Conservation (phyloP, 805 yeast species). For the Metschnikowia orientalis region DNA sequence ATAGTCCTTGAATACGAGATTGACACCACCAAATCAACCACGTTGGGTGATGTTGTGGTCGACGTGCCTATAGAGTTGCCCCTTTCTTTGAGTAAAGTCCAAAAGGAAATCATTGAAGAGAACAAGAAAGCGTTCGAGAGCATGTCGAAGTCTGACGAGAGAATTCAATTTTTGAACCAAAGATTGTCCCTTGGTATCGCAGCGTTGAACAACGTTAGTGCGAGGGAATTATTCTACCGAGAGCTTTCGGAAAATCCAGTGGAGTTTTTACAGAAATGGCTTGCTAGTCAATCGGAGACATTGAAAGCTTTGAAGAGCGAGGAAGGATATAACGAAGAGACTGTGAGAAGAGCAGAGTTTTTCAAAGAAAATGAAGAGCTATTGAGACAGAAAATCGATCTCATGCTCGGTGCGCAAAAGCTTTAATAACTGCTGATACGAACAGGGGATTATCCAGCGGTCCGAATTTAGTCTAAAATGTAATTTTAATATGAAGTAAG, state of each 20-base stretch:
- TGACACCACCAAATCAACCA: conserved; percentile 70
- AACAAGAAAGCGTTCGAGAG: conserved; percentile 39
- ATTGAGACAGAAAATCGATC: conserved; percentile 72
- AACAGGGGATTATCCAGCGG: too few species aligned
- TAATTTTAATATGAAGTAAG: too few species aligned
- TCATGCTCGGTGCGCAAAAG: conserved; percentile 53
- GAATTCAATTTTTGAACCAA: conserved; percentile 38
- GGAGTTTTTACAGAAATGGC: conserved; percentile 65
- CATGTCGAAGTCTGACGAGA: conserved; percentile 41
- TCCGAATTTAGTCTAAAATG: too few species aligned
- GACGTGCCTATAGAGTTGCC: conserved; percentile 57
- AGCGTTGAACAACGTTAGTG: conserved; percentile 49
- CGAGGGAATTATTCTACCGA: conserved; percentile 74
- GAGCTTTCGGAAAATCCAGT: conserved; percentile 75
- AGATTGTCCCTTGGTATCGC: conserved; percentile 48
- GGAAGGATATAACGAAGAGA: conserved; percentile 83
- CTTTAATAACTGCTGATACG: too few species aligned
- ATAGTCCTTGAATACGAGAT: conserved; percentile 70
- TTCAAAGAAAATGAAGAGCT: conserved; percentile 63
- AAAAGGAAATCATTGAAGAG: conserved; percentile 33
- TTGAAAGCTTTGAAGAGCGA: conserved; percentile 85
- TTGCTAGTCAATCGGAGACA: conserved; percentile 76
- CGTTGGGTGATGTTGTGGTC: conserved; percentile 73
- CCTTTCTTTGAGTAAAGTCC: conserved; percentile 32
- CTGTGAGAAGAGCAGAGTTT: conserved; percentile 78